Percentiles rank a stretch among this genome's conserved stretches.
These are phyloP conservation scores for Pichia sp. DNA, from an alignment of 1,139 yeast genomes.

Conservation along the genomic window DNA sequence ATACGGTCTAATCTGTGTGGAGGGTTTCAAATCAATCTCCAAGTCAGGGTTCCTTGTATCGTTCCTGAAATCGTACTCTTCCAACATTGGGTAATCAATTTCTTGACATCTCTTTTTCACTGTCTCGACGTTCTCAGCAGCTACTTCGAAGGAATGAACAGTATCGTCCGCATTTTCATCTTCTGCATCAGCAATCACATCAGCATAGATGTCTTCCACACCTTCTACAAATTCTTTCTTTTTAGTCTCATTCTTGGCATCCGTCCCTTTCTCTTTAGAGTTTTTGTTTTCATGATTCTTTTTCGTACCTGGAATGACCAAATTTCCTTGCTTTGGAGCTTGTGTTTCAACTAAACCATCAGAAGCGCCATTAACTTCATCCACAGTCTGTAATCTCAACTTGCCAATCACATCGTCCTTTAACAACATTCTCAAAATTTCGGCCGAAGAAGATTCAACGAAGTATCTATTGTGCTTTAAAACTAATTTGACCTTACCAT, in stretches of 20 bases:
- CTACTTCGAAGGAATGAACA: slow-evolving; percentile 92
- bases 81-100: slow-evolving; percentile 93
- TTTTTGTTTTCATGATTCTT: slow-evolving; percentile 27
- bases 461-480: slow-evolving; percentile 91
- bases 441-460: slow-evolving; percentile 95
- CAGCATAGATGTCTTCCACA: slow-evolving; percentile 69
- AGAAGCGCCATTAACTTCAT: slow-evolving; percentile 25
- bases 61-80: slow-evolving; percentile 95
- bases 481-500: slow-evolving; percentile 93
- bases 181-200: slow-evolving; percentile 70
- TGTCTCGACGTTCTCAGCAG: slow-evolving; percentile 84
- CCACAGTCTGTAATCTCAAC: slow-evolving; percentile 55
- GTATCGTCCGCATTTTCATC: slow-evolving; percentile 86
- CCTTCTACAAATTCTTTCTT: slow-evolving; percentile 32
- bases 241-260: slow-evolving; percentile 21
- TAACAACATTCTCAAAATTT: slow-evolving; percentile 83
- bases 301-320: slow-evolving; percentile 63
- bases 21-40: slow-evolving; percentile 91
- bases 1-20: slow-evolving; percentile 96
- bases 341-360: slow-evolving; percentile 51
- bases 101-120: slow-evolving; percentile 95
- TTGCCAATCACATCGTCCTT: slow-evolving; percentile 91
- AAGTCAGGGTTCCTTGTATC: slow-evolving; percentile 87
- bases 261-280: slow-evolving; percentile 16
- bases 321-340: slow-evolving; percentile 57